These are phyloP conservation scores for Ganoderma multipileum DNA, from an alignment of 1,284 basidiomycete species.

Conservation along the genomic window DNA sequence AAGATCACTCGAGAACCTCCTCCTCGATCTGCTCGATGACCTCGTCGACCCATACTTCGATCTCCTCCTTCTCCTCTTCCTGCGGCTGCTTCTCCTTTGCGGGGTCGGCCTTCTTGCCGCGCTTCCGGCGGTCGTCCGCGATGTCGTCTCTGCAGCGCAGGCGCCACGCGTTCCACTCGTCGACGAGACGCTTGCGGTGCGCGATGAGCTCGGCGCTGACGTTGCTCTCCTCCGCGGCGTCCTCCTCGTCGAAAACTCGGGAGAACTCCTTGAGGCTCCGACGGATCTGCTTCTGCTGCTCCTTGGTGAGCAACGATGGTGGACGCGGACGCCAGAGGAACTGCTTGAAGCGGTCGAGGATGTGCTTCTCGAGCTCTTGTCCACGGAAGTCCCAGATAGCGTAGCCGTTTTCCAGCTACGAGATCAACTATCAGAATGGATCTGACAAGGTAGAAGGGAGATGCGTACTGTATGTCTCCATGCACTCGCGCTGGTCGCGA, in stretches of 20 bases:
- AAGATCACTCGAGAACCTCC: conserved; percentile 59
- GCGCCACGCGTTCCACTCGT: conserved; percentile 99
- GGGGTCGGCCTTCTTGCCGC: conserved; percentile 45
- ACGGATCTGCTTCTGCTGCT: conserved; percentile 88
- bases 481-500: conserved; percentile 92
- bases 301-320: conserved; percentile 85
- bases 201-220: conserved; percentile 95
- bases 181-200: conserved; percentile 89
- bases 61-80: conserved; percentile 79
- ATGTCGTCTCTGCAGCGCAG: conserved; percentile 64
- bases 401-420: conserved; percentile 94
- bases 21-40: conserved; percentile 92
- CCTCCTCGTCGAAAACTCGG: conserved; percentile 94
- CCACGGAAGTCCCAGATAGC: conserved; percentile 99
- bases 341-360: conserved; percentile 97
- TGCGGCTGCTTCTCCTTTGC: conserved; percentile 48
- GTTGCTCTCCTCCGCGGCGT: conserved; percentile 94
- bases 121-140: conserved; percentile 52
- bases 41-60: conserved; percentile 92
- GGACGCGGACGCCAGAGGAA: conserved; percentile 98
- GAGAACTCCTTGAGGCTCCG: conserved; percentile 94
- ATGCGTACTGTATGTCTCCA: conserved; percentile 90
- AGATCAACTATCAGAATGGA: neutral
- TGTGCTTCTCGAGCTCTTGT: conserved; percentile 88
- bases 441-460: neutral